Base-by-base conservation (phyloP, 768 basidiomycete species). In the Cantharellus cinnabarinus region DNA sequence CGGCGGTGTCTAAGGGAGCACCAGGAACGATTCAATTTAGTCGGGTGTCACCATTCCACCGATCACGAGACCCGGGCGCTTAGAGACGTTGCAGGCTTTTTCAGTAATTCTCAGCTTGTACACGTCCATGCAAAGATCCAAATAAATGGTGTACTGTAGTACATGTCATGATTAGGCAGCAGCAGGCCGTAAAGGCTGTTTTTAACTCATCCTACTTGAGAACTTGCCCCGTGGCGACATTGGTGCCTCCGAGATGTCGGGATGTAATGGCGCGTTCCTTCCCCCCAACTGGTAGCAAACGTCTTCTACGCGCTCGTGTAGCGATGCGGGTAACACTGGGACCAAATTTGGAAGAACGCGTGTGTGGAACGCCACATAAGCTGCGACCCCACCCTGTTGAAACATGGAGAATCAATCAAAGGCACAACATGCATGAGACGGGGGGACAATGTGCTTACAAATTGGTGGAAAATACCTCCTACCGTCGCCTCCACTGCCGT, bases 381-480 rank as follows among this genome's bases (percentile, higher is more conserved):
- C 67, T 39, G 71, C 67, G 3, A 65, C 56, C 4, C 72, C 74
- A 56, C 74, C 74, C 73, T 75, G 50, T 3, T 14, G 14, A 7
- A 20, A 61, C n/a, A 34, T 61, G 10, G 10, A n/a, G 2, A 4
- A 48, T 50, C 40, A 53, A 35, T 53, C 7, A 51, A 37, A 4
- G 37, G 41, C 56, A 5, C 70, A 62, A 5, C 72, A 66, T 63
- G 63, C 53, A 4, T 42, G 44, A 55, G 42, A 55, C n/a, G 41
- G 40, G 60, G 57, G 41, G 7, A 5, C 56, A 39, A 35, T 20
- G 42, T 57, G 74, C 85, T 60, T 65, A 89, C 87, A 68, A 81
- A 85, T 72, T 90, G 85, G 65, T 82, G 79, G 65, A 80, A 86
- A 7, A 88, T 76, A 3, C 80, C 84, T 34, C 87, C 87, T 39